phyloP scores from a whole-genome alignment of 2,329 filamentous ascomycete genomes.

The Cladophialophora chaetospira region DNA sequence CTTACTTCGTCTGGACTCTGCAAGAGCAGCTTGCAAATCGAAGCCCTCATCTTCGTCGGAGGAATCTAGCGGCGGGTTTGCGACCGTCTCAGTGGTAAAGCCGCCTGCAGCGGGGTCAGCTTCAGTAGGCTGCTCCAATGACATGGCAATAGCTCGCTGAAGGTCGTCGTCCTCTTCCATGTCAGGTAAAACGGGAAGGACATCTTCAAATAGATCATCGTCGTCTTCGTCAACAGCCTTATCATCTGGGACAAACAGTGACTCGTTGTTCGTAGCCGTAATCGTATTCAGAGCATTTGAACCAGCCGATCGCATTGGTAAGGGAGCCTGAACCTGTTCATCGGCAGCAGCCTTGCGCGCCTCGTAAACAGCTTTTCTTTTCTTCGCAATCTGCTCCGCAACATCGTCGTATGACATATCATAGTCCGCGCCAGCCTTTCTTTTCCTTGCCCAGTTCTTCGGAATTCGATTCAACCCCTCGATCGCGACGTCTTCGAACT shows the following conservation, averaged over 20 bases:
- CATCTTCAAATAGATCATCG: constrained; percentile 61
- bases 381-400: constrained; percentile 41
- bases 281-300: not conserved
- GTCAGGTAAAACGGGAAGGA: constrained; percentile 42
- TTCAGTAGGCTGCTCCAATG: constrained; percentile 59
- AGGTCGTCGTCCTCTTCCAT: constrained; percentile 64
- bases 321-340: no score
- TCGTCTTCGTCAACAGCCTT: constrained; percentile 45
- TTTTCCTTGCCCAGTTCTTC: constrained; percentile 53
- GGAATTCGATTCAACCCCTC: constrained; percentile 85
- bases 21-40: constrained; percentile 75
- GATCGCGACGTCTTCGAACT: constrained; percentile 91
- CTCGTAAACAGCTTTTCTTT: constrained; percentile 52
- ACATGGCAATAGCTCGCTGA: constrained; percentile 79
- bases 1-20: constrained; percentile 67
- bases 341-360: constrained; percentile 37
- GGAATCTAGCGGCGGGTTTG: constrained; percentile 43
- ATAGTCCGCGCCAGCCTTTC: constrained; percentile 38
- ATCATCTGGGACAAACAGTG: constrained; percentile 58
- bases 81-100: constrained; percentile 37
- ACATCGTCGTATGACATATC: constrained; percentile 41
- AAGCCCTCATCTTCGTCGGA: constrained; percentile 72
- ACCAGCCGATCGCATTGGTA: no score
- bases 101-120: constrained; percentile 54
- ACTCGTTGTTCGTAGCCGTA: constrained; percentile 48